Conservation (phyloP, 164 flowering plant species). For the Protea cynaroides region DNA sequence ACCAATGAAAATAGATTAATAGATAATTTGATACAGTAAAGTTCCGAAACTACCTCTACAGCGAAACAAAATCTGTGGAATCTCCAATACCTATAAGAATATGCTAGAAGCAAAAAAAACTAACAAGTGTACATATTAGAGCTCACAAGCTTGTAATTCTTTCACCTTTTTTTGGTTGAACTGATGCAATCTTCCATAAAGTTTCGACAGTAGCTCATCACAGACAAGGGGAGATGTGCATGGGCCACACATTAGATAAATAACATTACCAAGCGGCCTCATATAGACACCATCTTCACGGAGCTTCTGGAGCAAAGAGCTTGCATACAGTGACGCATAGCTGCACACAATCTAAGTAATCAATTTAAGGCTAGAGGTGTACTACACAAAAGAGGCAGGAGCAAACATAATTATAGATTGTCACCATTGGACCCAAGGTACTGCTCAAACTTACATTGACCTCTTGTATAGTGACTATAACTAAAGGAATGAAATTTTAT, state of each 20-base stretch:
- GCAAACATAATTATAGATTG: too few species aligned
- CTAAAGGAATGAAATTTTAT: too few species aligned
- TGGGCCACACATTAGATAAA: slow-evolving; percentile 93
- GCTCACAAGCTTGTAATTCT: slow-evolving; percentile 2
- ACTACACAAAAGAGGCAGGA: too few species aligned
- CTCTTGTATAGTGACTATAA: too few species aligned
- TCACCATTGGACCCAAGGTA: too few species aligned
- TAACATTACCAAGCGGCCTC: slow-evolving; percentile 95
- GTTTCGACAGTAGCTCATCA: slow-evolving; percentile 42
- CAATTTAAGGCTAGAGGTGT: neutral
- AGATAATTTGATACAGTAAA: too few species aligned
- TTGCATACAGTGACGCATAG: slow-evolving; percentile 64
- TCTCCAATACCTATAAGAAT: too few species aligned
- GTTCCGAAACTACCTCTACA: too few species aligned
- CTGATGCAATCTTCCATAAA: slow-evolving; percentile 46
- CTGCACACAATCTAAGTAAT: slow-evolving; percentile 29
- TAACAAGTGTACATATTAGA: neutral
- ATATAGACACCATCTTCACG: slow-evolving; percentile 79
- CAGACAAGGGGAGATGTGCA: slow-evolving; percentile 68
- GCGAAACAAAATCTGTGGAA: too few species aligned
- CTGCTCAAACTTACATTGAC: too few species aligned
- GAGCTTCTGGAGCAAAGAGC: slow-evolving; percentile 58
- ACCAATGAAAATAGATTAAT: too few species aligned
- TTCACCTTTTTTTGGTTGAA: slow-evolving; percentile 22
- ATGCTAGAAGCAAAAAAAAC: neutral